Evolutionary conservation across 1,139 yeast genomes (phyloP).

Genomic region (Sugiyamaella paludigena): DNA sequence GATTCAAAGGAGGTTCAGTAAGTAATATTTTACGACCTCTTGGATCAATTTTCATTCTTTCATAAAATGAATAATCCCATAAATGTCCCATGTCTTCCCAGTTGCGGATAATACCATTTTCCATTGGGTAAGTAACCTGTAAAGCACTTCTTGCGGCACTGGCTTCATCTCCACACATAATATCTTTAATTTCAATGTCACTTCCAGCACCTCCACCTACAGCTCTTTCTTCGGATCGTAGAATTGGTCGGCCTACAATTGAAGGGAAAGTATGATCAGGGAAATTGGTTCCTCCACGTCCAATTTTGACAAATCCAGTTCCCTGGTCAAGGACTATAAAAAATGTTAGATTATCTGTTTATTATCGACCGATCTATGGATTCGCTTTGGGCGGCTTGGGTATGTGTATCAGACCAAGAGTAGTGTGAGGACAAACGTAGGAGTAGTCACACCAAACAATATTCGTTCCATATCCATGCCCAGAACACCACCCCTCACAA

Average conservation of each 20-base stretch:
- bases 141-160: slow-evolving; percentile 83
- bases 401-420: too few relatives aligned
- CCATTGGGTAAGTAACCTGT: slow-evolving; percentile 96
- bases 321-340: slow-evolving; percentile 97
- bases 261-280: slow-evolving; percentile 99
- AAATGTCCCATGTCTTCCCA: slow-evolving; percentile 99
- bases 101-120: slow-evolving; percentile 92
- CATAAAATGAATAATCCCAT: slow-evolving; percentile 97
- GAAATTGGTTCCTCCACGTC: slow-evolving; percentile 94
- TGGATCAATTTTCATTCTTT: slow-evolving; percentile 76
- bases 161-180: slow-evolving; percentile 98
- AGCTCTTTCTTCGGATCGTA: slow-evolving; percentile 93
- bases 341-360: slow-evolving; percentile 1
- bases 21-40: slow-evolving; percentile 76
- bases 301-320: slow-evolving; percentile 87
- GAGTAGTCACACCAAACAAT: too few relatives aligned
- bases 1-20: slow-evolving; percentile 98
- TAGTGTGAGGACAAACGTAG: too few relatives aligned
- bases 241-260: slow-evolving; percentile 94
- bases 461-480: too few relatives aligned
- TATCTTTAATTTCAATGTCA: slow-evolving; percentile 64
- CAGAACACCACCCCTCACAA: too few relatives aligned
- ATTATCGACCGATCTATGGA: background rate
- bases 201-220: slow-evolving; percentile 32
- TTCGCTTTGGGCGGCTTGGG: background rate